These are phyloP conservation scores for Pseudotsuga menziesii DNA, from an alignment of 75 land plant species.

Conservation along the genomic window DNA sequence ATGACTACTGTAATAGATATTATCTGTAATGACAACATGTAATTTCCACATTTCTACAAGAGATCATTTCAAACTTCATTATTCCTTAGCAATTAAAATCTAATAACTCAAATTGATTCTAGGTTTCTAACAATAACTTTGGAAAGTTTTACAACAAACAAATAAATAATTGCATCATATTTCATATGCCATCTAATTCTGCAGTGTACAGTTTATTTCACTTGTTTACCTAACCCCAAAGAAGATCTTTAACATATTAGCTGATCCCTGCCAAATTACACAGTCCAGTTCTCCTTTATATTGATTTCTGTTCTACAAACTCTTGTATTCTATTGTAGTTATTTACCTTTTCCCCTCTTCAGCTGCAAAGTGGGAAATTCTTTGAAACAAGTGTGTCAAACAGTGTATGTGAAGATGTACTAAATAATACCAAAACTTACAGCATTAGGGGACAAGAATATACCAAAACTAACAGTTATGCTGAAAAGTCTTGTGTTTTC, in stretches of 20 bases:
- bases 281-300: not conserved
- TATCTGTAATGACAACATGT: too few relatives aligned
- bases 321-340: not conserved
- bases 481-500: slow-evolving; percentile 81
- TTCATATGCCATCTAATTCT: too few relatives aligned
- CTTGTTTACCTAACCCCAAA: not conserved
- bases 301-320: not conserved
- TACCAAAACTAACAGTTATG: slow-evolving; percentile 97
- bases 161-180: too few relatives aligned
- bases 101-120: too few relatives aligned
- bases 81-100: too few relatives aligned
- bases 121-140: too few relatives aligned
- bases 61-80: too few relatives aligned
- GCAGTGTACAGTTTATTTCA: too few relatives aligned
- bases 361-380: not conserved
- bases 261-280: not conserved
- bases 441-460: slow-evolving; percentile 1
- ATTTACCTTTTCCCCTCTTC: not conserved
- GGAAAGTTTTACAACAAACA: too few relatives aligned
- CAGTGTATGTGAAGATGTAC: not conserved
- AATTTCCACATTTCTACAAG: too few relatives aligned
- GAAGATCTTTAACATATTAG: not conserved
- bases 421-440: not conserved
- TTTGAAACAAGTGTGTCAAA: not conserved
- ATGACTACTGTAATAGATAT: too few relatives aligned